Evolutionary conservation across 1,284 basidiomycete genomes (phyloP).

Genomic region (Boletus smithii): DNA sequence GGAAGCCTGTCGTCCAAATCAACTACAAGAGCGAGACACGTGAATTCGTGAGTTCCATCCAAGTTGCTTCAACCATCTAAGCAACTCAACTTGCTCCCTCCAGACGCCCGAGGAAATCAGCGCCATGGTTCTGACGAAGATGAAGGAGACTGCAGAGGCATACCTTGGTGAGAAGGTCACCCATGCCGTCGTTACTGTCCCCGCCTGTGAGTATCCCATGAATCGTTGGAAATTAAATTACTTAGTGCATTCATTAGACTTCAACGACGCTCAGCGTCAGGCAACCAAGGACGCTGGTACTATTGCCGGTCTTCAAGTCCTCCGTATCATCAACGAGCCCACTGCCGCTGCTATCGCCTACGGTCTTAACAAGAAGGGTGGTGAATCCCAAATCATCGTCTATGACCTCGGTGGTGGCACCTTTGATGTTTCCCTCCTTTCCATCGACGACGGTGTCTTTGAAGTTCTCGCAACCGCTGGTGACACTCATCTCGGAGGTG

Average conservation of each 20-base stretch:
- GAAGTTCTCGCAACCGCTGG: slow-evolving; percentile 97
- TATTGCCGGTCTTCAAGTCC: slow-evolving; percentile 92
- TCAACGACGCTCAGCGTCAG: slow-evolving; percentile 99
- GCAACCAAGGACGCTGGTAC: slow-evolving; percentile 98
- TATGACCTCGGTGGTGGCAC: slow-evolving; percentile 99
- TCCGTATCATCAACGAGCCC: slow-evolving; percentile 99
- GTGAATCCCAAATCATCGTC: slow-evolving; percentile 95
- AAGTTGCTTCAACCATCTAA: not conserved
- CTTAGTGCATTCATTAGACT: slow-evolving; percentile 53
- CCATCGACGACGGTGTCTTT: slow-evolving; percentile 97
- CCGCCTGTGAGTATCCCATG: slow-evolving; percentile 63
- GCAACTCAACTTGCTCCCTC: not conserved
- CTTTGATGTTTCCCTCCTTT: slow-evolving; percentile 97
- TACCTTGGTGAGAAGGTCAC: slow-evolving; percentile 97
- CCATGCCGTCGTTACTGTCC: slow-evolving; percentile 97
- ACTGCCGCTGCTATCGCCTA: slow-evolving; percentile 98
- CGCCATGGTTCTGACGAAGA: slow-evolving; percentile 94
- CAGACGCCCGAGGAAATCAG: slow-evolving; percentile 86
- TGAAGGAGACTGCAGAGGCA: slow-evolving; percentile 99
- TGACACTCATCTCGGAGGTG: slow-evolving; percentile 98
- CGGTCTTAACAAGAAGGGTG: slow-evolving; percentile 94
- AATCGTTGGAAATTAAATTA: slow-evolving; percentile 21
- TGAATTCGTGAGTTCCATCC: slow-evolving; percentile 64
- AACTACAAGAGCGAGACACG: slow-evolving; percentile 83
- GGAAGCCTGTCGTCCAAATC: slow-evolving; percentile 86